Percentiles rank a stretch among this genome's conserved stretches.
Conservation (phyloP, 202 grass and related monocot species). For the Bolboschoenoplectus hybrid region DNA sequence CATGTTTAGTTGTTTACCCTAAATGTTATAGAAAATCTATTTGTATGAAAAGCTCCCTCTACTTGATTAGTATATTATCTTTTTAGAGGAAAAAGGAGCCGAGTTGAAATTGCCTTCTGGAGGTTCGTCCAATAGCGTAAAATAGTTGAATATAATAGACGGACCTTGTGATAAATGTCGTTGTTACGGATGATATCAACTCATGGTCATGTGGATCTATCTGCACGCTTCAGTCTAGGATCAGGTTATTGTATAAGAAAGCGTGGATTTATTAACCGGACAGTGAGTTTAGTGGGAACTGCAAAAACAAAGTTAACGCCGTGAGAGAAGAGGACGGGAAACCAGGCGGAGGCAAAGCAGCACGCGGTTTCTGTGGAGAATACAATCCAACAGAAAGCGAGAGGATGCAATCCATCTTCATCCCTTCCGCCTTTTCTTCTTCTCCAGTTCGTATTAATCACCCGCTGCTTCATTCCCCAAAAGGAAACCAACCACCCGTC, state of each 20-base stretch:
- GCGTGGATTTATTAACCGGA: too few species aligned
- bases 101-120: not conserved
- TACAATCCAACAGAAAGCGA: not conserved
- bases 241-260: not conserved
- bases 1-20: too few species aligned
- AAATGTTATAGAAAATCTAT: too few species aligned
- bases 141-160: not conserved
- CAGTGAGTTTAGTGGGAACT: too few species aligned
- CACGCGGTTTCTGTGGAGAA: not conserved
- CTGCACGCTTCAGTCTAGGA: not conserved
- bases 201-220: not conserved
- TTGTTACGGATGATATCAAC: not conserved
- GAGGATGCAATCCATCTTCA: not conserved
- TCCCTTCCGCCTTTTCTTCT: not conserved
- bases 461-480: not conserved
- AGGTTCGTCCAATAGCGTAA: not conserved
- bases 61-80: constrained; percentile 3
- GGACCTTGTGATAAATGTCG: not conserved
- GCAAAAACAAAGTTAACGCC: not conserved
- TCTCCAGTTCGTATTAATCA: too few species aligned
- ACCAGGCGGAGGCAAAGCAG: not conserved
- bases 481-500: not conserved
- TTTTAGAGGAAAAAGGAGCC: too few species aligned
- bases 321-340: not conserved
- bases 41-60: constrained; percentile 6